A percentile compares a stretch with the other conserved stretches of the same genome.
phyloP scores from a whole-genome alignment of 768 basidiomycete species.

The Cubamyces lactineus region DNA sequence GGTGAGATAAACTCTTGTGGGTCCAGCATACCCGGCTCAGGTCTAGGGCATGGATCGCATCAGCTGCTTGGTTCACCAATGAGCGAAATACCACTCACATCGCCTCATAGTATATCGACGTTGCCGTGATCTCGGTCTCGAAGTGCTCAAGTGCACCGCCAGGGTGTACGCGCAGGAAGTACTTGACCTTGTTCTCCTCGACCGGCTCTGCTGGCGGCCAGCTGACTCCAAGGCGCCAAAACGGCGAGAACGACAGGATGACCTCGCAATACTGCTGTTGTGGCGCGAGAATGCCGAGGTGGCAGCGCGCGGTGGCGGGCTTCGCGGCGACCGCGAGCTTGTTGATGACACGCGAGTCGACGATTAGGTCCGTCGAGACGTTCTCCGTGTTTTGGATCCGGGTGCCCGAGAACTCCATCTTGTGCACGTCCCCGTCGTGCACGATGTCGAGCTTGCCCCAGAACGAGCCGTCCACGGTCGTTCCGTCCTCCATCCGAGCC shows the following conservation, averaged over 20 bases:
- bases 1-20: slow-evolving; percentile 80
- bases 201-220: slow-evolving; percentile 80
- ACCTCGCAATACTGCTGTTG: slow-evolving; percentile 81
- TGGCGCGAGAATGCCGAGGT: slow-evolving; percentile 74
- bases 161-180: slow-evolving; percentile 81
- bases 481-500: slow-evolving; percentile 91
- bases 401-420: slow-evolving; percentile 83
- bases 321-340: slow-evolving; percentile 78
- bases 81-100: slow-evolving; percentile 51
- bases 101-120: slow-evolving; percentile 85
- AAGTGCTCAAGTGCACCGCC: slow-evolving; percentile 89
- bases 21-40: slow-evolving; percentile 76
- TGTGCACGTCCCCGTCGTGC: slow-evolving; percentile 75
- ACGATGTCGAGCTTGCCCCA: slow-evolving; percentile 88
- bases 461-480: slow-evolving; percentile 81
- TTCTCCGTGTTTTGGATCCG: slow-evolving; percentile 65
- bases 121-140: slow-evolving; percentile 77
- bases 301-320: slow-evolving; percentile 75
- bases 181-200: slow-evolving; percentile 68
- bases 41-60: slow-evolving; percentile 47
- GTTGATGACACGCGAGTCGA: slow-evolving; percentile 77
- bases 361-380: slow-evolving; percentile 66
- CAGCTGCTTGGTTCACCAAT: neutral
- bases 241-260: slow-evolving; percentile 65
- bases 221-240: slow-evolving; percentile 75